These are phyloP conservation scores for Calamus simplicifolius DNA, from an alignment of 176 grass and related monocot genomes.

Conservation along the genomic window DNA sequence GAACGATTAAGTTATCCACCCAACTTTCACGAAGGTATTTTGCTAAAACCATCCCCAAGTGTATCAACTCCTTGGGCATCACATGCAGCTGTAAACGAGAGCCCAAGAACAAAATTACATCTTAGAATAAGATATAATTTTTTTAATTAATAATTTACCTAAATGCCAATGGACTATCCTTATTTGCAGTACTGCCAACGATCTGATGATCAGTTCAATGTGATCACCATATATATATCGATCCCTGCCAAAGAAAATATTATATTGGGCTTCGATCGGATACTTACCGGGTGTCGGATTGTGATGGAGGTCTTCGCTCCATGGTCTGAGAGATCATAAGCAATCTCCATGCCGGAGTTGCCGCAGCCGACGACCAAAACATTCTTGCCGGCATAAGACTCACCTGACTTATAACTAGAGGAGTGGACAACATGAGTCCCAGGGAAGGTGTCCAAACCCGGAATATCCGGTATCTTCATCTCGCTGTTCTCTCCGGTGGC, in stretches of 20 bases:
- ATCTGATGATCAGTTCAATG: too few relatives aligned
- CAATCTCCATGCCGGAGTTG: slow-evolving; percentile 53
- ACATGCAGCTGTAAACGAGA: slow-evolving; percentile 42
- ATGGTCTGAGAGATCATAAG: slow-evolving; percentile 31
- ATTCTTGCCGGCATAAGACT: background rate
- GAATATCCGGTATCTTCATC: slow-evolving; percentile 12
- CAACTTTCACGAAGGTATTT: slow-evolving; percentile 28
- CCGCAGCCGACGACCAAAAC: slow-evolving; percentile 38
- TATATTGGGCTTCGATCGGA: too few relatives aligned
- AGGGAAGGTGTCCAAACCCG: slow-evolving; percentile 1
- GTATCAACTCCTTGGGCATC: slow-evolving; percentile 58
- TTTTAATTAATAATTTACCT: too few relatives aligned
- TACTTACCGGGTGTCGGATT: slow-evolving; percentile 26
- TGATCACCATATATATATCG: too few relatives aligned
- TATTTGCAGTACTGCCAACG: too few relatives aligned
- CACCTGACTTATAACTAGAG: slow-evolving; percentile 19
- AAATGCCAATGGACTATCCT: too few relatives aligned
- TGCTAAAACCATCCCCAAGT: slow-evolving; percentile 38
- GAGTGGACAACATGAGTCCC: slow-evolving; percentile 33
- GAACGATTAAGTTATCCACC: slow-evolving; percentile 41
- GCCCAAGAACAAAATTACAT: background rate
- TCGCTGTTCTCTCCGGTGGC: slow-evolving; percentile 33
- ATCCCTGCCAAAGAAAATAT: too few relatives aligned
- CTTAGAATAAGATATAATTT: too few relatives aligned
- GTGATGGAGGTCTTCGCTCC: slow-evolving; percentile 22